Evolutionary conservation across 371 early-diverging fungal genomes (phyloP), one percentile per base, ranked within the genome.

Genomic region (Rhizopus microsporus): DNA sequence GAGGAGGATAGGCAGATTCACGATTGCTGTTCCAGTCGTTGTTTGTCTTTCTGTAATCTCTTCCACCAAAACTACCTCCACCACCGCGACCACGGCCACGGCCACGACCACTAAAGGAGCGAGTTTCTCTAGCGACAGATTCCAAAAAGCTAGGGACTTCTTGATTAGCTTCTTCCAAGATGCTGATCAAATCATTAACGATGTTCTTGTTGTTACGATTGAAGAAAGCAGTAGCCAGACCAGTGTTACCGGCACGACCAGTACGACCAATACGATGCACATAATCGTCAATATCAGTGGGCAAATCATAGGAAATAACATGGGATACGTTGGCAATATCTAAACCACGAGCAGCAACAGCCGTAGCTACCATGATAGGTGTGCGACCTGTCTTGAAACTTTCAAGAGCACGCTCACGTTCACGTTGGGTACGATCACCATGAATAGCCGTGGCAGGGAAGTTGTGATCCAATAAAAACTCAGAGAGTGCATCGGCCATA

Each of bases 231-330:
- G 94, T 93, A 33, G 98, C 91, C 8, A 89, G 82, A 59, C 99
- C 99, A 46, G 91, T 90, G 74, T 92, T 92, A 57, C 91, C 92
- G 39, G 96, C 94, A 67, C 87, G 83, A 54, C 93, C 96, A 31
- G 99, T 99, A 79, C 99, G 91, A 66, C 99, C 99, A 62, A 99
- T 97, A 69, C 99, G 89, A 78, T 99, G 99, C 56, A 99, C 94
- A 76, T 96, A 99, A 74, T 96, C 97, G 68, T 93, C 93, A 69
- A 88, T 87, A 72, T 95, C 94, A 6, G 85, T 87, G 37, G 98
- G 99, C 62, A 99, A 81, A 65, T 98, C 98, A 70, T 92, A 98
- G 74, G 94, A 95, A 69, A 95, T 84, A 47, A 96, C 95, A 61
- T 95, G 94, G 33, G 89, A 82, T 46, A 94, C 93, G 57, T 93